Base-by-base conservation (phyloP, 2,329 filamentous ascomycete species). In the Colletotrichum viniferum region DNA sequence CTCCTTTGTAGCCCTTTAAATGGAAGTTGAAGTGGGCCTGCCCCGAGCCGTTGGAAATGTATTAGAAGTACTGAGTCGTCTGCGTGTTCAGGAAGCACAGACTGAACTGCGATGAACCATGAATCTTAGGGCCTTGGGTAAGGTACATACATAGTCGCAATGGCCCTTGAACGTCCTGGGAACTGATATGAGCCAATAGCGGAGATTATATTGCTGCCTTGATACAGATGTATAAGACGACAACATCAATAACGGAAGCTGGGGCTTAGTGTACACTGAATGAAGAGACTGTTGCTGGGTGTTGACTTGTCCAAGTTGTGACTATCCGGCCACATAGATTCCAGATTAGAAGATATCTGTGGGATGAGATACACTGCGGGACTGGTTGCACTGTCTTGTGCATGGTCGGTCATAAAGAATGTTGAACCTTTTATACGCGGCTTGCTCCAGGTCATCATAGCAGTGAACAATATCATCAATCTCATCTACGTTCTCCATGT, bases 191-290 rank as follows among this genome's bases (percentile, higher is more conserved):
- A 7, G 43, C 12, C 38, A 43, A n/a, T 12, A n/a, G 43, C 6
- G 12, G 43, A 13, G 2, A 52, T 21, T 13, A 52, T 13, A 21
- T 7, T 7, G 10, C n/a, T 52, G n/a, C n/a, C 10, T 52, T 24
- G 10, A 21, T 13, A 21, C 10, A 21, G 0, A 21, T 13, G n/a
- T 7, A 13, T 13, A 4, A 52, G 43, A 52, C 43, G 43, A 24
- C 2, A 18, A 21, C 4, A n/a, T 10, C 38, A 5, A 48, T 2
- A 48, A n/a, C 38, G 9, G 38, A n/a, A 48, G 38, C 9, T 48
- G 5, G 18, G 9, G 9, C 38, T 48, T 0, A n/a, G 9, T 0
- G 2, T 12, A 48, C 2, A 4, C 18, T 12, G 38, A 48, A 1
- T 48, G 18, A 1, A n/a, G 38, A n/a, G 38, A 48, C 38, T 0